Base-by-base conservation (phyloP, 306 rosid genomes). In the Vicia villosa region DNA sequence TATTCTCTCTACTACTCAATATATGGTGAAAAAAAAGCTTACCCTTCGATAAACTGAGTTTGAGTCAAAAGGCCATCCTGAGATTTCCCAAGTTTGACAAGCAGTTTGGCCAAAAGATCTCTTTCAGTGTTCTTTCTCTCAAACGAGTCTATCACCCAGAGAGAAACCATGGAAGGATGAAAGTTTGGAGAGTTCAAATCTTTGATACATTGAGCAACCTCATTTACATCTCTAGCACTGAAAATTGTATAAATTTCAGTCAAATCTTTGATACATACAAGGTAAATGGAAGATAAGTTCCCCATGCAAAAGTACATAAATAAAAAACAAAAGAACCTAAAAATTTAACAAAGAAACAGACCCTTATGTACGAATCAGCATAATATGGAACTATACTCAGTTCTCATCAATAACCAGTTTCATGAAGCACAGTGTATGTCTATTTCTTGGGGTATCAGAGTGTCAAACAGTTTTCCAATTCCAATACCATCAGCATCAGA, bases 141-240 rank as follows among this genome's bases (percentile, higher is more conserved):
- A 61, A 87, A 95, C 16, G 96, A 91, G 77, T 95, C 92, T 1
- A 77, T 70, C 75, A 95, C 86, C 99, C 97, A 95, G 16, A 87
- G 74, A 67, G 86, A 83, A 49, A 95, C 83, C 90, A 95, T 87
- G 10, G 91, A 82, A 12, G 99, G 83, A 80, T 91, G 88, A 86
- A 84, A 91, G 83, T 84, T 80, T 10, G 93, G 99, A 55, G 93
- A 76, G 66, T 87, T 83, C 84, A 95, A 74, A 0, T 91, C 99
- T 80, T 68, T 87, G 30, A 95, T 70, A 66, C 99, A 91, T 15
- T 73, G 26, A 15, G 81, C 92, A 42, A 95, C 86, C 81, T 91
- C 99, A 3, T 79, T 83, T 69, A 74, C 89, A 36, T 95, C 99
- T 72, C 85, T 80, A 49, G 97, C 99, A 86, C 99, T 95, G 88